Percentiles rank a stretch among this genome's conserved stretches.
Conservation (phyloP, 2,329 filamentous ascomycete species). For the Akanthomyces muscarius region DNA sequence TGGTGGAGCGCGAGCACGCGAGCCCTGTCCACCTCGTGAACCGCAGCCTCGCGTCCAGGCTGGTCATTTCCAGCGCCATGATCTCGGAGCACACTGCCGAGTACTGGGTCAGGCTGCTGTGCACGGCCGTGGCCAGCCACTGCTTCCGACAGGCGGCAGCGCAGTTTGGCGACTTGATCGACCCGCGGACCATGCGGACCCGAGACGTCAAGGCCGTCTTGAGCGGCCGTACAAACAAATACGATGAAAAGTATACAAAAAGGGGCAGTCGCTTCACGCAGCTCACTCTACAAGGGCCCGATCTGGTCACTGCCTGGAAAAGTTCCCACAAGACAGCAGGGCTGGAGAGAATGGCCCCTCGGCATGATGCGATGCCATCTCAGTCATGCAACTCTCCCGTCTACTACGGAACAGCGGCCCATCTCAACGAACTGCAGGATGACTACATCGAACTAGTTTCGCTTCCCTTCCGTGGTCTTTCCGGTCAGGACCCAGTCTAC, state of each 20-base stretch:
- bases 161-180: background rate
- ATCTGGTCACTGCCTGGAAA: background rate
- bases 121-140: background rate
- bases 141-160: background rate
- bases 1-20: background rate
- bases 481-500: background rate
- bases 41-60: background rate
- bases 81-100: background rate
- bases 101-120: background rate
- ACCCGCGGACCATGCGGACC: background rate
- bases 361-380: background rate
- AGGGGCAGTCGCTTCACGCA: background rate
- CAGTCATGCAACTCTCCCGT: background rate
- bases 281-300: background rate
- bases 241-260: background rate
- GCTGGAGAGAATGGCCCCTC: background rate
- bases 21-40: background rate
- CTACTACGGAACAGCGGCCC: background rate
- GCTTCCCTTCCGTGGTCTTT: background rate
- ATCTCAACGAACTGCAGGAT: background rate
- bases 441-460: too few species aligned
- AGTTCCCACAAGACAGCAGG: background rate
- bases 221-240: background rate
- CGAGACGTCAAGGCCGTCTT: background rate
- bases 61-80: background rate